Percentiles rank a stretch among this genome's conserved stretches.
Evolutionary conservation across 2,329 filamentous ascomycete genomes (phyloP).

Genomic region (Penicillium sp.): DNA sequence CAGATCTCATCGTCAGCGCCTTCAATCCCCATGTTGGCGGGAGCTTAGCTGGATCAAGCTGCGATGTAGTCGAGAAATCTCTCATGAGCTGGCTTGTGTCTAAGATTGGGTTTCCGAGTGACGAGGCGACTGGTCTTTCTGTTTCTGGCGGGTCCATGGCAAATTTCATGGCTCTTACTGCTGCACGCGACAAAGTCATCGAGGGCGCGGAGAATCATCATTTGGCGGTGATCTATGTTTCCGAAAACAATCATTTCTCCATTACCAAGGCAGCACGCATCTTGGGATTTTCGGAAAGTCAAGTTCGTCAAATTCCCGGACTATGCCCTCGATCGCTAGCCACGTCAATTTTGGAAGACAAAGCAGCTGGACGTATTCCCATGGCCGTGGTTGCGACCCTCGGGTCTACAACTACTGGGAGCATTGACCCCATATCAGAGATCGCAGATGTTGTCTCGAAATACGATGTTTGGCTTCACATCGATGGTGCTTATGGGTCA

Average conservation of each 20-base stretch:
- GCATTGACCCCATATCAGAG: conserved; percentile 20
- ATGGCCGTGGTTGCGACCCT: conserved; percentile 22
- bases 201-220: neutral
- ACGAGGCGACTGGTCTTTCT: conserved; percentile 17
- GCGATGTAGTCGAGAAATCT: conserved; percentile 7
- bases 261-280: conserved; percentile 15
- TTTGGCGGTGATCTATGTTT: conserved; percentile 16
- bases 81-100: conserved; percentile 19
- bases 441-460: conserved; percentile 10
- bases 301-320: conserved; percentile 15
- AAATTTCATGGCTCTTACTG: conserved; percentile 20
- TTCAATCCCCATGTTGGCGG: neutral
- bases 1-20: neutral
- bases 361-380: conserved; percentile 1
- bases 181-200: conserved; percentile 21
- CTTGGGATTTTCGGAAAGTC: conserved; percentile 14
- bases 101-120: conserved; percentile 10
- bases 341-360: conserved; percentile 7
- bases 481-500: conserved; percentile 25
- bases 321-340: neutral
- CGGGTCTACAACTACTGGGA: conserved; percentile 21
- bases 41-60: neutral
- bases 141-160: conserved; percentile 26
- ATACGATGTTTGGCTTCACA: conserved; percentile 24
- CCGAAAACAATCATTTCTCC: conserved; percentile 20